Conservation (phyloP, 2,329 filamentous ascomycete genomes). For the Chaetomium strumarium region DNA sequence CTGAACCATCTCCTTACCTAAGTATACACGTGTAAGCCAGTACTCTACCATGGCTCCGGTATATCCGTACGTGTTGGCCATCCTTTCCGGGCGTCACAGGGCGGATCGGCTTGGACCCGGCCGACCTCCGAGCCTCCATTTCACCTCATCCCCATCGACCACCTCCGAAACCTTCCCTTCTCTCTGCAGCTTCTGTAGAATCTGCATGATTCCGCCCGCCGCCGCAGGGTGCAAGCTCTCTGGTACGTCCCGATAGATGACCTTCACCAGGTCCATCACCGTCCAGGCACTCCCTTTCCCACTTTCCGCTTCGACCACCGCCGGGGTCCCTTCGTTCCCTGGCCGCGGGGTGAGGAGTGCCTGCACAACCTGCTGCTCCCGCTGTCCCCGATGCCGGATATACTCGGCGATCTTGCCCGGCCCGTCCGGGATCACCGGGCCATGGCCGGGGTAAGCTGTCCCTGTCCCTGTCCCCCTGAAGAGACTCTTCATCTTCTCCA, state of each 20-base stretch:
- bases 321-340: neutral
- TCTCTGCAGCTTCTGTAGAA: conserved; percentile 68
- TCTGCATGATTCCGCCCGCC: conserved; percentile 67
- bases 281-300: conserved; percentile 45
- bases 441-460: conserved; percentile 82
- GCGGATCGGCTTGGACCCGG: conserved; percentile 34
- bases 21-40: too few relatives aligned
- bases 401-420: conserved; percentile 72
- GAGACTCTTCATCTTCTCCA: conserved; percentile 53
- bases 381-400: conserved; percentile 69
- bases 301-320: neutral
- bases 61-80: neutral
- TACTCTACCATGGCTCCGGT: too few relatives aligned
- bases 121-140: conserved; percentile 35
- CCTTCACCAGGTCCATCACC: conserved; percentile 76
- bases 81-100: conserved; percentile 29
- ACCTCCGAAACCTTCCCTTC: conserved; percentile 60
- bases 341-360: conserved; percentile 39
- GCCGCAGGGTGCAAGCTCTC: conserved; percentile 71
- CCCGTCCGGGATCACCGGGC: conserved; percentile 69
- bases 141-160: conserved; percentile 33
- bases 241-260: conserved; percentile 77
- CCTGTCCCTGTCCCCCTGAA: conserved; percentile 44
- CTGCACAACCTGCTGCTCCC: conserved; percentile 71
- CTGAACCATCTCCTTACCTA: too few relatives aligned